Percentiles rank a stretch among this genome's conserved stretches.
Conservation (phyloP, 73 alveolate species). For the Stentor coeruleus region DNA sequence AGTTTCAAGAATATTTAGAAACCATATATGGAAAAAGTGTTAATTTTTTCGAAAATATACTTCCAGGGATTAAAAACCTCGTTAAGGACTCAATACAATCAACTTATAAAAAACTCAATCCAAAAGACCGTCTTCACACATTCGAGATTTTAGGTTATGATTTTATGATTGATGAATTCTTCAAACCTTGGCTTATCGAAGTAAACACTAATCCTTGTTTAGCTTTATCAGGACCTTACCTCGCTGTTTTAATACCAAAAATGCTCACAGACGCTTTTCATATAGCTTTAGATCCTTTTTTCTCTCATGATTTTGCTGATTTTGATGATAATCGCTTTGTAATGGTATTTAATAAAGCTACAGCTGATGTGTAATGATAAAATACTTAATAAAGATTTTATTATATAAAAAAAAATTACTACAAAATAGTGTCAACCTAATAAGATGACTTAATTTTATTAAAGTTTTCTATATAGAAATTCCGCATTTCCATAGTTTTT, state of each 20-base stretch:
- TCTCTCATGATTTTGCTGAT: too few relatives aligned
- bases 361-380: too few relatives aligned
- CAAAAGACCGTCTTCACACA: constrained; percentile 56
- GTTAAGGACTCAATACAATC: constrained; percentile 76
- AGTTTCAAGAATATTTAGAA: constrained; percentile 84
- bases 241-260: constrained; percentile 60
- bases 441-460: too few relatives aligned
- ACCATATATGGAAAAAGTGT: constrained; percentile 36
- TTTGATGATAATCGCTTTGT: too few relatives aligned
- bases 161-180: constrained; percentile 89
- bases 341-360: too few relatives aligned
- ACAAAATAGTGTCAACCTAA: too few relatives aligned
- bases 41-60: constrained; percentile 64
- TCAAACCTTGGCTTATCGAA: constrained; percentile 83
- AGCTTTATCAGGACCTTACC: constrained; percentile 83
- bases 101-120: constrained; percentile 70
- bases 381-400: too few relatives aligned
- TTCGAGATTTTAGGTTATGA: constrained; percentile 94
- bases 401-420: too few relatives aligned
- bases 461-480: not conserved
- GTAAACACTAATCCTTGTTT: constrained; percentile 95
- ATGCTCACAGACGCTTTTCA: constrained; percentile 55
- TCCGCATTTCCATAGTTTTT: not conserved
- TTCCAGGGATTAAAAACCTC: constrained; percentile 64
- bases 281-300: too few relatives aligned